Conservation (phyloP, 768 basidiomycete species). For the Serendipita indica region DNA sequence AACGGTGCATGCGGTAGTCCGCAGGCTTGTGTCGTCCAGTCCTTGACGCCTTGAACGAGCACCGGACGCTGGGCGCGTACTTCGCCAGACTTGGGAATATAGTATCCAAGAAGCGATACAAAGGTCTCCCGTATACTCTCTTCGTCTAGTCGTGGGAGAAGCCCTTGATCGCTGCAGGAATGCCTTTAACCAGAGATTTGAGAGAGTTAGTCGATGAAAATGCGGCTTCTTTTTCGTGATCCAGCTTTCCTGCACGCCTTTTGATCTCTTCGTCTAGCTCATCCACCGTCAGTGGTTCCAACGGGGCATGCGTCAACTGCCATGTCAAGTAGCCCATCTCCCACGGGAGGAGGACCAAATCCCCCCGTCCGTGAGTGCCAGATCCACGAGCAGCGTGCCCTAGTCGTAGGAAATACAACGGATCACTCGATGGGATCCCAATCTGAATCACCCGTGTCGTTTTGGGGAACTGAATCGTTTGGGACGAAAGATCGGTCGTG, state of each 20-base stretch:
- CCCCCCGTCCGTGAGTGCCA: conserved; percentile 45
- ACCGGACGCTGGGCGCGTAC: conserved; percentile 31
- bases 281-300: conserved; percentile 40
- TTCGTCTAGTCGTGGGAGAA: conserved; percentile 25
- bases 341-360: conserved; percentile 67
- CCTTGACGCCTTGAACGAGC: conserved; percentile 41
- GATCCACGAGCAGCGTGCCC: conserved; percentile 63
- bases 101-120: conserved; percentile 57
- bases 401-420: conserved; percentile 75
- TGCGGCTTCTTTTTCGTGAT: no score
- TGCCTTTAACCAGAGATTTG: conserved; percentile 16
- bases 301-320: conserved; percentile 50
- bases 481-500: conserved; percentile 77
- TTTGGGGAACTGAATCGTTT: conserved; percentile 78
- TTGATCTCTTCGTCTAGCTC: conserved; percentile 34
- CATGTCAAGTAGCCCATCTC: conserved; percentile 53
- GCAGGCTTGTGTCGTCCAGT: conserved; percentile 43
- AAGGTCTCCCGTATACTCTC: conserved; percentile 46
- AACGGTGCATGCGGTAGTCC: conserved; percentile 39
- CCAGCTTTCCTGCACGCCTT: no score
- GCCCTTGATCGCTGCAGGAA: conserved; percentile 21
- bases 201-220: no score
- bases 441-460: conserved; percentile 86
- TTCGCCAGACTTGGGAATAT: conserved; percentile 36
- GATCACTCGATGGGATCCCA: conserved; percentile 52